Conservation (phyloP, 768 basidiomycete species). For the Lentinula guzmanii region DNA sequence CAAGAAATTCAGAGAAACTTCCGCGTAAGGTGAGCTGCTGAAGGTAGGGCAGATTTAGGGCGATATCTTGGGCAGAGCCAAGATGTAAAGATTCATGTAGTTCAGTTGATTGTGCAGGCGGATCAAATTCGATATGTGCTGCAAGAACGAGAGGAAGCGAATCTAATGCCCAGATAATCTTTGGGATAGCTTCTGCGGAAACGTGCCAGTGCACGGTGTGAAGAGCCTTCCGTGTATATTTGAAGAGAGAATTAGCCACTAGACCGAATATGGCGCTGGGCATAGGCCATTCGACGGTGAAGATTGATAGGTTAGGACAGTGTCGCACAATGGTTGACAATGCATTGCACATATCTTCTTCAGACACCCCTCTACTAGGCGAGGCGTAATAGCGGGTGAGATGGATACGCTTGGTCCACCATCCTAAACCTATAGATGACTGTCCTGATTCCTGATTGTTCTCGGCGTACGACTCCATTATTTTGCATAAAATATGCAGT, state of each 20-base stretch:
- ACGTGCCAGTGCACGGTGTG: constrained; percentile 60
- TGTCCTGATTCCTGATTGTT: not conserved
- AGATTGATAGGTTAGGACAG: constrained; percentile 70
- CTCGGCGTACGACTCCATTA: constrained; percentile 33
- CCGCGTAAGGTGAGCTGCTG: constrained; percentile 62
- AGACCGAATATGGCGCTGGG: constrained; percentile 46
- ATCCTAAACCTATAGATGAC: constrained; percentile 28
- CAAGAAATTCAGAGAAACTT: constrained; percentile 57
- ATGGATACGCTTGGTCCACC: constrained; percentile 74
- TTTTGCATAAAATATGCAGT: constrained; percentile 43
- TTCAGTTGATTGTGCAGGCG: constrained; percentile 22
- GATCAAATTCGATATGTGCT: constrained; percentile 49
- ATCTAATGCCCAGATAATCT: constrained; percentile 69
- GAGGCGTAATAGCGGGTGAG: constrained; percentile 43
- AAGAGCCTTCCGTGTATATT: constrained; percentile 41
- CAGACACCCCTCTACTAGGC: constrained; percentile 29
- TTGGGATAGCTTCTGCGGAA: constrained; percentile 47
- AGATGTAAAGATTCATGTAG: constrained; percentile 40
- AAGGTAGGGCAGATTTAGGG: constrained; percentile 46
- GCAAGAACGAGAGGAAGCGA: constrained; percentile 52
- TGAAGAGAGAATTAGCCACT: constrained; percentile 58
- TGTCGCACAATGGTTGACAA: constrained; percentile 55
- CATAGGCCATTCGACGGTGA: constrained; percentile 65
- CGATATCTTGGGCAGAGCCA: constrained; percentile 56
- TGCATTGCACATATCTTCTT: constrained; percentile 45